Percentiles rank a stretch among this genome's conserved stretches.
Conservation (phyloP, 345 rosid genomes). For the Citrus unshiu region DNA sequence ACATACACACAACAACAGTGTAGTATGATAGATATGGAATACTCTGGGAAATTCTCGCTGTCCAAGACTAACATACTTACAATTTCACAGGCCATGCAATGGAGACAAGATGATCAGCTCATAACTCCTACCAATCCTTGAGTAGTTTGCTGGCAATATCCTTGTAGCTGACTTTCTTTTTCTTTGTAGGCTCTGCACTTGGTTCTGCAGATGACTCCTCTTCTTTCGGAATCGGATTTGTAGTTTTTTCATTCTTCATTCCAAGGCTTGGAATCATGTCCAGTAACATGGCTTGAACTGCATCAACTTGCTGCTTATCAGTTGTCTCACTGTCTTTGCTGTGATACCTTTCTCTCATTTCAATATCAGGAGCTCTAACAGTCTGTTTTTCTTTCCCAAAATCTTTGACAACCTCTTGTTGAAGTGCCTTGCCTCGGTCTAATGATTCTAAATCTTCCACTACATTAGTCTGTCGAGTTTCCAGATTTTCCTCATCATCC, state of each 20-base stretch:
- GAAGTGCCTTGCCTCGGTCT: constrained; percentile 14
- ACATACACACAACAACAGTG: not conserved
- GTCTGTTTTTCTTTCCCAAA: not conserved
- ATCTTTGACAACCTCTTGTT: constrained; percentile 25
- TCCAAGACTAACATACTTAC: not conserved
- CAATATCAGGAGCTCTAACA: constrained; percentile 10
- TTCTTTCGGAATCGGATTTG: constrained; percentile 10
- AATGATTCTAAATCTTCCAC: constrained; percentile 28
- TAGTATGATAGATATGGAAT: not conserved
- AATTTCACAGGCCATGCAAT: not conserved
- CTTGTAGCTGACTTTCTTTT: constrained; percentile 86
- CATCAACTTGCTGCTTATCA: constrained; percentile 45
- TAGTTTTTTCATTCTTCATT: constrained; percentile 29
- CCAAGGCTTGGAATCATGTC: constrained; percentile 86
- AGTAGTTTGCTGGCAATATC: constrained; percentile 69
- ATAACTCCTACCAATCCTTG: constrained; percentile 43
- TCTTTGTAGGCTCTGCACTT: constrained; percentile 37
- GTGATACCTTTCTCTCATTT: constrained; percentile 6
- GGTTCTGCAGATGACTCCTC: constrained; percentile 21
- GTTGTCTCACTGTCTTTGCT: constrained; percentile 12
- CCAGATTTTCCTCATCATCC: constrained; percentile 10
- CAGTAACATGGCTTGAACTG: constrained; percentile 76
- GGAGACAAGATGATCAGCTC: not conserved
- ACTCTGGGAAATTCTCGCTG: not conserved
- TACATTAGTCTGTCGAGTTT: constrained; percentile 1